Evolutionary conservation across 2,329 filamentous ascomycete species (phyloP).

Genomic region (Ceratocystis lukuohia): DNA sequence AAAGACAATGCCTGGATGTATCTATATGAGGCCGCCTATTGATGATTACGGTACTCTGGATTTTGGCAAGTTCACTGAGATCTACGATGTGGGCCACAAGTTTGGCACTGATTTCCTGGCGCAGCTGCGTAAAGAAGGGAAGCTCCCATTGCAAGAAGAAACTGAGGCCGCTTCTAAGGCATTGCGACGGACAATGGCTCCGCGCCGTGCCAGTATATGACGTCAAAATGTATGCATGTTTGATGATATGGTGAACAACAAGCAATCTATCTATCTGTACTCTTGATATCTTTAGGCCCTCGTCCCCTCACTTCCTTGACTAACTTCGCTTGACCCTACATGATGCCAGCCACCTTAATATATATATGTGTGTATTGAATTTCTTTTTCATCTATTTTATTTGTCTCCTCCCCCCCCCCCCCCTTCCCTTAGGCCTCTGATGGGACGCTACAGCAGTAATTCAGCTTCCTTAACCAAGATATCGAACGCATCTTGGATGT

Average conservation of each 20-base stretch:
- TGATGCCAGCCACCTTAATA: background rate
- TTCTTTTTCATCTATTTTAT: background rate
- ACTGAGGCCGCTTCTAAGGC: slow-evolving; percentile 54
- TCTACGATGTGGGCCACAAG: slow-evolving; percentile 76
- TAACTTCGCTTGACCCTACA: background rate
- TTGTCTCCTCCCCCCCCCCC: background rate
- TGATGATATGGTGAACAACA: background rate
- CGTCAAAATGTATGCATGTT: slow-evolving; percentile 5
- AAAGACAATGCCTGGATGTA: slow-evolving; percentile 77
- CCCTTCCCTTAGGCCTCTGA: background rate
- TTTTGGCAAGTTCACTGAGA: slow-evolving; percentile 95
- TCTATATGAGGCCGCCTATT: slow-evolving; percentile 93
- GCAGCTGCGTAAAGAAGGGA: slow-evolving; percentile 62
- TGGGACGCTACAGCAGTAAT: background rate
- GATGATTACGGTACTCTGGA: slow-evolving; percentile 89
- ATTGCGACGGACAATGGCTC: slow-evolving; percentile 64
- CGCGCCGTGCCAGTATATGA: slow-evolving; percentile 63
- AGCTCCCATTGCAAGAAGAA: slow-evolving; percentile 56
- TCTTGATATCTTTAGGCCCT: background rate
- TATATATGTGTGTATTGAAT: slow-evolving; percentile 9
- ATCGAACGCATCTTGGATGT: slow-evolving; percentile 60
- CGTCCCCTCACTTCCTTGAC: background rate
- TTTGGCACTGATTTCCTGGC: slow-evolving; percentile 73
- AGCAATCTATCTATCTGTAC: background rate
- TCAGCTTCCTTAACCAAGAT: slow-evolving; percentile 36